Evolutionary conservation across 768 basidiomycete genomes (phyloP), one percentile per base, ranked within the genome.

Genomic region (Clitopilus passeckerianus): DNA sequence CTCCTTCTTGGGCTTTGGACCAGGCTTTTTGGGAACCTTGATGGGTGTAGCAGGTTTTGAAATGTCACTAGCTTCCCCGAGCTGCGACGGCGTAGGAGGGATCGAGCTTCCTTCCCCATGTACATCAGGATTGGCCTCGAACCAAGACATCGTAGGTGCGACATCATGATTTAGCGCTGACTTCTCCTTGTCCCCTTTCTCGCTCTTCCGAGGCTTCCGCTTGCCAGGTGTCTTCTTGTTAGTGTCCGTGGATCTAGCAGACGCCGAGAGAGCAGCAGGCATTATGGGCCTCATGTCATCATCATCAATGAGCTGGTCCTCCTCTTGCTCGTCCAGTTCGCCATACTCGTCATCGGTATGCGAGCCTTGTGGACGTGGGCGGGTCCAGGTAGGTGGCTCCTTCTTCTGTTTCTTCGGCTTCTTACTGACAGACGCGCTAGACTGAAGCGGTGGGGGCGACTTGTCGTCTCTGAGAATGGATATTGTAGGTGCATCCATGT

Each of bases 401-500:
- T 63, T 64, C 18, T 60, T 54, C 5, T 62, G 34, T 6, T 61
- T 23, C 62, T 64, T 65, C 23, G 30, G n/a, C 44, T 60, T 50
- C 63, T 61, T 41, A 63, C 61, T 5, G 57, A 53, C 37, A 59
- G 71, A 53, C 56, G 71, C 57, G 56, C 70, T 64, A 8, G 74
- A 70, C 57, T 67, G 64, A 3, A 50, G 18, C 10, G 86, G 87
- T 15, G 90, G 86, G 54, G 89, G 88, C n/a, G 82, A 82, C 10
- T 81, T 80, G 60, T 91, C 90, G 53, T 91, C 88, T 34, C 77
- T 79, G 34, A 92, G 81, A 27, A 86, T 92, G 23, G 90, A 92
- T 57, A 93, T 92, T 64, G 86, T 86, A 35, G 91, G 91, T 34
- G 90, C 88, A 37, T 91, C 91, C 88, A 91, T 90, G 64, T 82